Conservation (phyloP, 805 yeast genomes). For the Candida adriatica region DNA sequence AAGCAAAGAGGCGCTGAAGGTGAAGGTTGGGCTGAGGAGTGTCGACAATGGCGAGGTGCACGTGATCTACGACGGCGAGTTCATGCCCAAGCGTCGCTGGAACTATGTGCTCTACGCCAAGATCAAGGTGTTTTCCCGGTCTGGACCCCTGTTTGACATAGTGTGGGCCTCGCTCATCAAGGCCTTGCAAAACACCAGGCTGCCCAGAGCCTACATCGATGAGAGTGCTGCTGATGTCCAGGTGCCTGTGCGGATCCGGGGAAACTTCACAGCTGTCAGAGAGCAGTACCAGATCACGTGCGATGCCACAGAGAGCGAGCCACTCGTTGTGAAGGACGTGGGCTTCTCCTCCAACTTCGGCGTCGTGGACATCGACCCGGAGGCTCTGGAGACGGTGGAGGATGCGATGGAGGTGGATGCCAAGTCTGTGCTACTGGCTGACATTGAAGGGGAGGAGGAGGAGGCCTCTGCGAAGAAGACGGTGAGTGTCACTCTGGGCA, state of each 20-base stretch:
- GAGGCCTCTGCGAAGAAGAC: slow-evolving; percentile 53
- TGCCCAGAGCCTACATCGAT: slow-evolving; percentile 67
- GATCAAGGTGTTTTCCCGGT: slow-evolving; percentile 68
- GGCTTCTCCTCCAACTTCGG: slow-evolving; percentile 54
- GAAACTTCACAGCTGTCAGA: slow-evolving; percentile 39
- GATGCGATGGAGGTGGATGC: slow-evolving; percentile 29
- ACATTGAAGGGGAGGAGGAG: slow-evolving; percentile 81
- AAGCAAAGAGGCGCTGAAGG: slow-evolving; percentile 42
- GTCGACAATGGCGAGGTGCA: slow-evolving; percentile 42
- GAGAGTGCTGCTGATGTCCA: slow-evolving; percentile 49
- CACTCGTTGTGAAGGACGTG: slow-evolving; percentile 30
- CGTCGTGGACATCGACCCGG: slow-evolving; percentile 37
- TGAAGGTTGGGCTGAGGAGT: slow-evolving; percentile 47
- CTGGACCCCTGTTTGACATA: slow-evolving; percentile 76
- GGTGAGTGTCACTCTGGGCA: slow-evolving; percentile 36
- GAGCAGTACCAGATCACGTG: slow-evolving; percentile 50
- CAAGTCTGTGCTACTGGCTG: slow-evolving; percentile 49
- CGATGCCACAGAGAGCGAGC: slow-evolving; percentile 36
- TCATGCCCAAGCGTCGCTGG: slow-evolving; percentile 39
- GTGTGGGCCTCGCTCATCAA: slow-evolving; percentile 62
- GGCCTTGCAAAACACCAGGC: slow-evolving; percentile 50
- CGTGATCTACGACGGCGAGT: slow-evolving; percentile 34
- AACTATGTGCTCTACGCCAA: slow-evolving; percentile 62
- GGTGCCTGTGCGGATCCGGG: slow-evolving; percentile 46
- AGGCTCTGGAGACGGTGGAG: slow-evolving; percentile 25